Conservation (phyloP, 2,329 filamentous ascomycete species). For the Aureobasidium namibiae region DNA sequence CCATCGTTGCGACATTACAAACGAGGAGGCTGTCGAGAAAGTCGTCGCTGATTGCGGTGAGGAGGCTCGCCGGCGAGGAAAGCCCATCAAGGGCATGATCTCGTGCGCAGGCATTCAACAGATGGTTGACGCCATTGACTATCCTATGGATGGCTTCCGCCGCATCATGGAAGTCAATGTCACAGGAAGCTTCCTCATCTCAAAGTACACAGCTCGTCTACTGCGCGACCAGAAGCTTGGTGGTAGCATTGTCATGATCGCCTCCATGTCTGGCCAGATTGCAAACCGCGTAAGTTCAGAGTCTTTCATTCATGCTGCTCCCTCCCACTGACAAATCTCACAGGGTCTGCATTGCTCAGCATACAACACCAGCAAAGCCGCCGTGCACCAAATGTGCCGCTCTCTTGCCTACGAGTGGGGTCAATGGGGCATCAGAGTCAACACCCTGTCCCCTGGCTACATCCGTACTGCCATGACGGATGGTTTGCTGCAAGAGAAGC, state of each 20-base stretch:
- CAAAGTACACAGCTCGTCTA: slow-evolving; percentile 29
- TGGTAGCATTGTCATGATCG: slow-evolving; percentile 21
- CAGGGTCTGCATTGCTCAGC: slow-evolving; percentile 30
- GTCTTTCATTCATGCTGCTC: too few relatives aligned
- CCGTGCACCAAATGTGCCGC: slow-evolving; percentile 31
- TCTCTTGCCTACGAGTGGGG: slow-evolving; percentile 25
- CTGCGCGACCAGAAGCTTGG: slow-evolving; percentile 27
- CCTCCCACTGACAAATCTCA: too few relatives aligned
- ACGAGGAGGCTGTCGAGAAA: slow-evolving; percentile 29
- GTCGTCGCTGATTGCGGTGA: slow-evolving; percentile 27
- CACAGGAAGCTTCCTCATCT: slow-evolving; percentile 31
- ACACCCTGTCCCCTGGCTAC: slow-evolving; percentile 26
- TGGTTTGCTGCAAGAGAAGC: slow-evolving; percentile 31
- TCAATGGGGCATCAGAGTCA: slow-evolving; percentile 24
- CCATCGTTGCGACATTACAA: slow-evolving; percentile 29
- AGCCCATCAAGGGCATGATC: slow-evolving; percentile 35
- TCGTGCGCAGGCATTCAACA: slow-evolving; percentile 33
- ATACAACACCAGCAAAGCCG: slow-evolving; percentile 21
- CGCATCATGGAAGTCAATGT: slow-evolving; percentile 31
- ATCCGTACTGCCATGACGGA: slow-evolving; percentile 30
- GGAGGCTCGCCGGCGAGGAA: slow-evolving; percentile 34
- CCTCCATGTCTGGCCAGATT: slow-evolving; percentile 70
- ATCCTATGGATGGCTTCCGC: slow-evolving; percentile 26
- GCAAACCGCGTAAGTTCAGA: slow-evolving; percentile 49
- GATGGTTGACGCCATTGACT: slow-evolving; percentile 28